Conservation (phyloP, 108 stramenopile genomes). For the Chaetoceros tenuissimus region DNA sequence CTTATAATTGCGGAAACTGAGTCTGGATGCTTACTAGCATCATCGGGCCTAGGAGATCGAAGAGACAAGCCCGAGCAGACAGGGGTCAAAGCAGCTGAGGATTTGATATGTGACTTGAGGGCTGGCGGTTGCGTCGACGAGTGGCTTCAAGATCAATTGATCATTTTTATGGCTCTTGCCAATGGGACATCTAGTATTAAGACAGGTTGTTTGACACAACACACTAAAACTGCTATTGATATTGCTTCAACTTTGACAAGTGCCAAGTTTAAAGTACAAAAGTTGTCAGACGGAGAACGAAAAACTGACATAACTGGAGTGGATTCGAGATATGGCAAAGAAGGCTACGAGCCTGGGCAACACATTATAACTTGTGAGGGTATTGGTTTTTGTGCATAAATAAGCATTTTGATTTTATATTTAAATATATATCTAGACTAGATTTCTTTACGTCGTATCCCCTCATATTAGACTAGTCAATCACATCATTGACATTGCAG, state of each 20-base stretch:
- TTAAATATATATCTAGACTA: background rate
- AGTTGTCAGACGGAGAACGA: background rate
- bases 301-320: background rate
- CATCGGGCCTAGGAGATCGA: constrained; percentile 36
- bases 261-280: constrained; percentile 26
- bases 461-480: background rate
- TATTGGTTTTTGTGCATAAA: constrained; percentile 13
- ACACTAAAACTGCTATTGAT: constrained; percentile 58
- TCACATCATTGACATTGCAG: too few species aligned
- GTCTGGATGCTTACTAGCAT: constrained; percentile 37
- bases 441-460: background rate
- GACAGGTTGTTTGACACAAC: constrained; percentile 44
- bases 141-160: constrained; percentile 63
- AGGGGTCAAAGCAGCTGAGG: constrained; percentile 34
- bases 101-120: constrained; percentile 27
- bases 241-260: constrained; percentile 32
- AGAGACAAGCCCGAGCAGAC: constrained; percentile 21
- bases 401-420: background rate
- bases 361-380: constrained; percentile 39
- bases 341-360: constrained; percentile 27
- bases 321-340: constrained; percentile 10
- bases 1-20: constrained; percentile 41
- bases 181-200: constrained; percentile 43
- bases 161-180: constrained; percentile 62
- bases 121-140: constrained; percentile 57